Evolutionary conservation across 164 flowering plant species (phyloP).

Genomic region (Stephania cephalantha): DNA sequence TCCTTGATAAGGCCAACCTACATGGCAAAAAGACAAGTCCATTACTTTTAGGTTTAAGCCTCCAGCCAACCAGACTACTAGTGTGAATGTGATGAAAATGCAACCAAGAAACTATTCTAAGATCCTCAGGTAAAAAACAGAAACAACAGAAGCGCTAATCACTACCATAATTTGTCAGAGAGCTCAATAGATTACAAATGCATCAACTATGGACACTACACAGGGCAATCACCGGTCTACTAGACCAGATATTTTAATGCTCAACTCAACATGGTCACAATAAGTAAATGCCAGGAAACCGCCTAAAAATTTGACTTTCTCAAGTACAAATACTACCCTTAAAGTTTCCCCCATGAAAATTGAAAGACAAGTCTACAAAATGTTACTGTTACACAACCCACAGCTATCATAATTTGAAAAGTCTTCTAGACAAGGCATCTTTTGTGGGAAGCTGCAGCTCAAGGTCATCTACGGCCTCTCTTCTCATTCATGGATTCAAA

Average conservation of each 20-base stretch:
- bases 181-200: not conserved
- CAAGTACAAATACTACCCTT: no score
- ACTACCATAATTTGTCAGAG: not conserved
- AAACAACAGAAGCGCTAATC: not conserved
- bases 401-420: not conserved
- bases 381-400: not conserved
- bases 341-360: not conserved
- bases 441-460: not conserved
- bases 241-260: not conserved
- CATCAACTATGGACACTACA: not conserved
- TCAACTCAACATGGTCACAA: not conserved
- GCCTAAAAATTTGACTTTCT: no score
- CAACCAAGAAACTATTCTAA: not conserved
- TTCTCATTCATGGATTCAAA: not conserved
- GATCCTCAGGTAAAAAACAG: not conserved
- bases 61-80: not conserved
- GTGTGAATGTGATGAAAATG: not conserved
- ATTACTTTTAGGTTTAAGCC: constrained; percentile 1
- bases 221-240: not conserved
- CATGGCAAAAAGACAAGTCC: constrained; percentile 11
- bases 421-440: not conserved
- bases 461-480: not conserved
- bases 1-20: constrained; percentile 90
- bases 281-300: no score
- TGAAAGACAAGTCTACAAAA: not conserved